A percentile compares a stretch with the other conserved stretches of the same genome.
These are phyloP conservation scores for Candida glaebosa DNA, from an alignment of 805 yeast species.

Conservation along the genomic window DNA sequence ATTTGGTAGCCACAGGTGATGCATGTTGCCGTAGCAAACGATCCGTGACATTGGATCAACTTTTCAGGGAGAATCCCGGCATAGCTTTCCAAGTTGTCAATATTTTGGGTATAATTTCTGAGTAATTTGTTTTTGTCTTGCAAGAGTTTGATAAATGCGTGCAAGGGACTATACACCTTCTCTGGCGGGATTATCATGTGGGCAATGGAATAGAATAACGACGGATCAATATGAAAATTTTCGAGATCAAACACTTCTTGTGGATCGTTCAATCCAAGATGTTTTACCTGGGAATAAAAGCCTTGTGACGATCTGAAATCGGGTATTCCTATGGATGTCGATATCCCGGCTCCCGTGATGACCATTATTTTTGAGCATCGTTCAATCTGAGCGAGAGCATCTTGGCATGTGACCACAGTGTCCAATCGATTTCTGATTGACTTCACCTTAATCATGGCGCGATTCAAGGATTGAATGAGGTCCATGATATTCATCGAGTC, in stretches of 20 bases:
- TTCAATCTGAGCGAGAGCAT: constrained; percentile 51
- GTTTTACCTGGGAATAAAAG: constrained; percentile 53
- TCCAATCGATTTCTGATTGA: constrained; percentile 53
- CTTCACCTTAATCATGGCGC: constrained; percentile 62
- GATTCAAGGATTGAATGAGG: constrained; percentile 51
- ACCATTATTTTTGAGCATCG: constrained; percentile 44
- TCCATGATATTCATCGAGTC: constrained; percentile 45
- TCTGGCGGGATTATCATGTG: constrained; percentile 43
- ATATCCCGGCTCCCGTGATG: constrained; percentile 45
- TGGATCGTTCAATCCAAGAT: constrained; percentile 41
- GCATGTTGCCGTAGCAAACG: constrained; percentile 68
- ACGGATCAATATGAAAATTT: constrained; percentile 35
- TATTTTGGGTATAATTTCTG: constrained; percentile 43
- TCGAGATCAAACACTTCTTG: constrained; percentile 43
- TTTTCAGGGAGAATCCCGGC: constrained; percentile 51
- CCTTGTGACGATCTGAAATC: constrained; percentile 54
- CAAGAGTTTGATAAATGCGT: constrained; percentile 34
- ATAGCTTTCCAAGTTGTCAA: constrained; percentile 44
- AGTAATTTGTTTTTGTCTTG: constrained; percentile 36
- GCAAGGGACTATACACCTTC: constrained; percentile 34
- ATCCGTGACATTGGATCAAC: constrained; percentile 81
- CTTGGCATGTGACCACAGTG: constrained; percentile 54
- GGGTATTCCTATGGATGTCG: constrained; percentile 44
- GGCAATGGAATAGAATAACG: constrained; percentile 40
- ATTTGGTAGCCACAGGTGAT: constrained; percentile 66